These are phyloP conservation scores for Ilyonectria sp. DNA, from an alignment of 2,329 filamentous ascomycete species.

Conservation along the genomic window DNA sequence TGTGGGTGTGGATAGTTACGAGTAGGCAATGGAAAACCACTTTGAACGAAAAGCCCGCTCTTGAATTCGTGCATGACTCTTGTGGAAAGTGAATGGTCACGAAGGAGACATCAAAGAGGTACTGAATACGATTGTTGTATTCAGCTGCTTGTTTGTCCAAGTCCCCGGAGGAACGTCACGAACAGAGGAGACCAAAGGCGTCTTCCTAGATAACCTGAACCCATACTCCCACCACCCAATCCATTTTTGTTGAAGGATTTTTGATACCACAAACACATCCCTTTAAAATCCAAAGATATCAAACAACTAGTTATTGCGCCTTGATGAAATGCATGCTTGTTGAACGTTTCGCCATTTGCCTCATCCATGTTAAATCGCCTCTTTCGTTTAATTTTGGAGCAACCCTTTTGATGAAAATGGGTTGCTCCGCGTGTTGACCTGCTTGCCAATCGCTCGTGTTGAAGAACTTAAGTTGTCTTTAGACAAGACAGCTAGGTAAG, in stretches of 20 bases:
- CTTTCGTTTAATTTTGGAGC: constrained; percentile 13
- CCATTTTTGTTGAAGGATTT: constrained; percentile 49
- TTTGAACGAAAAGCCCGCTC: neutral
- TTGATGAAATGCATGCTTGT: constrained; percentile 52
- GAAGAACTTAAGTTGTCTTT: constrained; percentile 25
- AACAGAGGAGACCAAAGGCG: constrained; percentile 36
- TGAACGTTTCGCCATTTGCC: constrained; percentile 52
- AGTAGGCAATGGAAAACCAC: constrained; percentile 22
- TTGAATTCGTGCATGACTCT: neutral
- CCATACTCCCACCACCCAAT: constrained; percentile 48
- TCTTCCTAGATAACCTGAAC: constrained; percentile 37
- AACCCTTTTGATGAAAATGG: constrained; percentile 35
- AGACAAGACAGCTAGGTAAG: neutral
- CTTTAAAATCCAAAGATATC: constrained; percentile 33
- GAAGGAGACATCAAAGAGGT: neutral
- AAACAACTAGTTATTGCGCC: constrained; percentile 49
- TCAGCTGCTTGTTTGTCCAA: constrained; percentile 24
- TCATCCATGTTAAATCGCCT: constrained; percentile 51
- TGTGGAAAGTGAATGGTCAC: neutral
- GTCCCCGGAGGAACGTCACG: constrained; percentile 3
- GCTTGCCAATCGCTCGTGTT: constrained; percentile 27
- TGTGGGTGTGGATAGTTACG: constrained; percentile 9
- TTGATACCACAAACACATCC: constrained; percentile 40
- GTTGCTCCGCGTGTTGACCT: constrained; percentile 16
- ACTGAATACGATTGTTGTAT: constrained; percentile 13